Percentiles rank a stretch among this genome's conserved stretches.
Evolutionary conservation across 2,329 filamentous ascomycete genomes (phyloP).

Genomic region (Aureobasidium sp.): DNA sequence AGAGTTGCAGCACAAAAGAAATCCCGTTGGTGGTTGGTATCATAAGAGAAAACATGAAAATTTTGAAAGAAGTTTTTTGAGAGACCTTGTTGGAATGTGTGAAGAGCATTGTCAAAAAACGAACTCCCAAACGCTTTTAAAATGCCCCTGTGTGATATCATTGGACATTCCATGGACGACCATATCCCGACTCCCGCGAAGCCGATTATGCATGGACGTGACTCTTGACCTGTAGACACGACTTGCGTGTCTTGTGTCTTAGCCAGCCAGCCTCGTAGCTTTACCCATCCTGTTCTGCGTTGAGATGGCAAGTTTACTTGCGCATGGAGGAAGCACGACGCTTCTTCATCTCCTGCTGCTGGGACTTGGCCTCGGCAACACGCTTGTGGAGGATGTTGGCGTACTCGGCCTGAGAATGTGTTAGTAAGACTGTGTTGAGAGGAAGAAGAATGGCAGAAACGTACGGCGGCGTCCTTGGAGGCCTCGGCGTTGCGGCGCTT

Average conservation of each 20-base stretch:
- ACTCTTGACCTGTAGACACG: slow-evolving; percentile 3
- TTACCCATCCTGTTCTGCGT: neutral
- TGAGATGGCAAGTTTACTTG: slow-evolving; percentile 47
- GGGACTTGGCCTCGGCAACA: slow-evolving; percentile 89
- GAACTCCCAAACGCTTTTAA: slow-evolving; percentile 5
- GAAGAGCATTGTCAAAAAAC: neutral
- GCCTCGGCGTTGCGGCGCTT: slow-evolving; percentile 97
- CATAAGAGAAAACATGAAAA: neutral
- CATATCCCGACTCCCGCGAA: slow-evolving; percentile 2
- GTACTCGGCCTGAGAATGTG: slow-evolving; percentile 73
- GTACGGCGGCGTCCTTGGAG: slow-evolving; percentile 97
- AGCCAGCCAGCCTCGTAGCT: neutral
- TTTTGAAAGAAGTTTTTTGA: neutral
- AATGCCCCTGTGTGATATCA: neutral
- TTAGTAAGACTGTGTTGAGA: slow-evolving; percentile 25
- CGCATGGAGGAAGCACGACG: slow-evolving; percentile 90
- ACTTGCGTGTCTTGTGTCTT: neutral
- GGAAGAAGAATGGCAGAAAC: slow-evolving; percentile 38
- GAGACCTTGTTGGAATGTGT: neutral
- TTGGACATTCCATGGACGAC: slow-evolving; percentile 5
- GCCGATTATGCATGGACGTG: neutral
- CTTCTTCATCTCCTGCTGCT: slow-evolving; percentile 92
- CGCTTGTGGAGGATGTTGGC: slow-evolving; percentile 93
- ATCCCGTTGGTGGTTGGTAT: slow-evolving; percentile 2
- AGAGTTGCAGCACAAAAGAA: neutral